phyloP scores from a whole-genome alignment of 192 early-diverging fungal species.

The Kappamyces sp. region DNA sequence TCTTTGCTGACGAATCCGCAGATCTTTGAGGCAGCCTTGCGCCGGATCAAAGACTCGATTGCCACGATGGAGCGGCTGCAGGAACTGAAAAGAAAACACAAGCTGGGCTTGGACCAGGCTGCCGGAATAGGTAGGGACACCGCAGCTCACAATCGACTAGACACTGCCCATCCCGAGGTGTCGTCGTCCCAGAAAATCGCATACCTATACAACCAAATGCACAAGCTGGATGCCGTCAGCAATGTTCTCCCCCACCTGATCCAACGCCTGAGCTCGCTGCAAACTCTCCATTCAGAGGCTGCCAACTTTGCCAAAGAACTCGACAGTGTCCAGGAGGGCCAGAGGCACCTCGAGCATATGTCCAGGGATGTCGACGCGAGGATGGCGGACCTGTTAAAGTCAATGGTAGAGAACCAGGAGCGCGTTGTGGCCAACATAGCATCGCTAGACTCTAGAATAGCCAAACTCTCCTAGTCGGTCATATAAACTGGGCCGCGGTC shows the following conservation, averaged over 20 bases:
- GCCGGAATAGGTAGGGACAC: constrained; percentile 6
- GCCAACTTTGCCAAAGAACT: constrained; percentile 70
- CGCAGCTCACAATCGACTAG: neutral
- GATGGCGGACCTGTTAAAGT: constrained; percentile 21
- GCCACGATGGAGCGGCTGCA: constrained; percentile 62
- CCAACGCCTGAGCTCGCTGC: constrained; percentile 68
- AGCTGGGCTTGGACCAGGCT: constrained; percentile 29
- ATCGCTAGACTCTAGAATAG: constrained; percentile 24
- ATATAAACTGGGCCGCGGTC: too few species aligned
- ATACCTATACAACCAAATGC: constrained; percentile 61
- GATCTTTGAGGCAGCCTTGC: constrained; percentile 56
- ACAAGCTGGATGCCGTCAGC: constrained; percentile 72
- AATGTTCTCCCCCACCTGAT: constrained; percentile 74
- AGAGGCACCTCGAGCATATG: constrained; percentile 61
- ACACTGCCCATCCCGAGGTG: neutral
- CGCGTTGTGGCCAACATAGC: constrained; percentile 31
- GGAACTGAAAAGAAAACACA: constrained; percentile 51
- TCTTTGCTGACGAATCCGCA: constrained; percentile 64
- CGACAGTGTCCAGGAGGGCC: constrained; percentile 64
- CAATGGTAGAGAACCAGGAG: constrained; percentile 26
- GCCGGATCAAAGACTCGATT: constrained; percentile 58
- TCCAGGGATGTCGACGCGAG: constrained; percentile 52
- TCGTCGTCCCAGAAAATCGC: constrained; percentile 48
- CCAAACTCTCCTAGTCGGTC: too few species aligned
- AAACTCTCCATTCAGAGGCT: constrained; percentile 75